Conservation (phyloP, 768 basidiomycete genomes). For the Tylopilus balloui region DNA sequence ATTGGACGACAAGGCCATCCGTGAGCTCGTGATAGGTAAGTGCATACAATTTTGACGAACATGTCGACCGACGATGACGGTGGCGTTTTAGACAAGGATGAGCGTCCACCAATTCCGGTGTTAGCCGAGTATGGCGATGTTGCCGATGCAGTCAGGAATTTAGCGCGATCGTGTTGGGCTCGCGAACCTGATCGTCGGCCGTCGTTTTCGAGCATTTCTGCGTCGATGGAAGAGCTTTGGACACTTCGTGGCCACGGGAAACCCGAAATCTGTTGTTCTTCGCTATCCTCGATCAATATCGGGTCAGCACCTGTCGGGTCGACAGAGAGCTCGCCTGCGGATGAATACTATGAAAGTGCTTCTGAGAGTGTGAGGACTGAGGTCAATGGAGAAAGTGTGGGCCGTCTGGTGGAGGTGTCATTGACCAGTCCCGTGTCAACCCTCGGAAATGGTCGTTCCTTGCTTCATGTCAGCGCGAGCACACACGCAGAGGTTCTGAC, state of each 20-base stretch:
- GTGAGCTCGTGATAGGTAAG: constrained; percentile 48
- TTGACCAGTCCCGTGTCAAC: constrained; percentile 16
- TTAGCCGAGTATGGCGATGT: constrained; percentile 31
- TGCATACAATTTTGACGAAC: constrained; percentile 3
- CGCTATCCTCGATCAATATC: neutral
- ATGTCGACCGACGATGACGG: constrained; percentile 15
- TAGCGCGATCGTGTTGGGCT: constrained; percentile 57
- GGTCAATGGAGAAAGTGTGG: constrained; percentile 5
- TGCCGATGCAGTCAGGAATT: constrained; percentile 33
- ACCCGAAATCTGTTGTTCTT: neutral
- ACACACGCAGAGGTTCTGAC: constrained; percentile 14
- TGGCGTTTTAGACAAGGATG: constrained; percentile 40
- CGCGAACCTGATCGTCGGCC: constrained; percentile 49
- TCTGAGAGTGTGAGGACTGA: constrained; percentile 23
- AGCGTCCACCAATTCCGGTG: constrained; percentile 46
- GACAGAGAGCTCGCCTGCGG: constrained; percentile 17
- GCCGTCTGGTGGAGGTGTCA: constrained; percentile 15
- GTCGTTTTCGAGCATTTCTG: constrained; percentile 46
- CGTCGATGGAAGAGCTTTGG: constrained; percentile 43
- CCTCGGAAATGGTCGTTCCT: neutral
- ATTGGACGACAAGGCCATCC: constrained; percentile 48
- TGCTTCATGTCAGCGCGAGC: neutral
- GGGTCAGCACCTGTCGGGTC: neutral
- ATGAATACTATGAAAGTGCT: constrained; percentile 28
- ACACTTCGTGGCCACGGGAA: constrained; percentile 31